Conservation (phyloP, 805 yeast species). For the Hanseniaspora lachancei region DNA sequence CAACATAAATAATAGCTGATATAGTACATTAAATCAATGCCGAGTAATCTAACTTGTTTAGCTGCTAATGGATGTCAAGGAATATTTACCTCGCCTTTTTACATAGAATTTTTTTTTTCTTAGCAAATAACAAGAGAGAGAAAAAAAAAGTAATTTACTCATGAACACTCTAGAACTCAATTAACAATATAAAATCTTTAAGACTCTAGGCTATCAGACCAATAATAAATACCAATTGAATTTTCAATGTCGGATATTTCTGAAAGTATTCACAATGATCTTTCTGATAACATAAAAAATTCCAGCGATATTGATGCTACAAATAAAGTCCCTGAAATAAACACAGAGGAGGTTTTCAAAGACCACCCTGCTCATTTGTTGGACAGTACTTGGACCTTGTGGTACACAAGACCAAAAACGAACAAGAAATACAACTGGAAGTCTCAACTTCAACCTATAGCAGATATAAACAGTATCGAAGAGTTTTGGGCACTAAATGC, state of each 20-base stretch:
- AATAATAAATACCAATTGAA: background rate
- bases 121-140: too few relatives aligned
- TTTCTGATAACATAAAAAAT: background rate
- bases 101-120: too few relatives aligned
- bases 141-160: too few relatives aligned
- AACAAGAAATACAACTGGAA: constrained; percentile 77
- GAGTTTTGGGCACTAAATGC: constrained; percentile 98
- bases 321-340: background rate
- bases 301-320: background rate
- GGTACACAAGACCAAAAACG: constrained; percentile 93
- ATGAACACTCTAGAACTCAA: background rate
- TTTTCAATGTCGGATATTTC: background rate
- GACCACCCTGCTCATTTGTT: constrained; percentile 50
- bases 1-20: too few relatives aligned
- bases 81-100: too few relatives aligned
- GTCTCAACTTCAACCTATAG: constrained; percentile 83
- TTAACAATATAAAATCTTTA: background rate
- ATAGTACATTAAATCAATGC: too few relatives aligned
- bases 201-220: background rate
- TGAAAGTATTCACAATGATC: background rate
- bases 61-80: too few relatives aligned
- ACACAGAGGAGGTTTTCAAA: background rate
- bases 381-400: constrained; percentile 82
- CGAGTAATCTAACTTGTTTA: too few relatives aligned
- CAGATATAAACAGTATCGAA: constrained; percentile 82